These are phyloP conservation scores for Condylostoma magnum DNA, from an alignment of 169 alveolate species.

Conservation along the genomic window DNA sequence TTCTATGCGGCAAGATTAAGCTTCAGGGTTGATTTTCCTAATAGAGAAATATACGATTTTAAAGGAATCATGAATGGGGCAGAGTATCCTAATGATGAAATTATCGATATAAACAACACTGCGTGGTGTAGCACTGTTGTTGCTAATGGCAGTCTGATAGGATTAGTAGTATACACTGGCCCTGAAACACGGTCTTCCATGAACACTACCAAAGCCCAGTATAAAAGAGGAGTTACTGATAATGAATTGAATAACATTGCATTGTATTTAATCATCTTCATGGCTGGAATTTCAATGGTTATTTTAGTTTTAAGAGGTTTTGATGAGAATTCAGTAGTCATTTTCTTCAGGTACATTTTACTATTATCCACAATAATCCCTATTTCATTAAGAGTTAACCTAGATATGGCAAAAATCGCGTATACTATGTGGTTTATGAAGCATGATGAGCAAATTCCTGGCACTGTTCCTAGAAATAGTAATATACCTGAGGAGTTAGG, in stretches of 20 bases:
- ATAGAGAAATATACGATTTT: constrained; percentile 85
- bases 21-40: constrained; percentile 82
- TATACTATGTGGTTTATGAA: constrained; percentile 82
- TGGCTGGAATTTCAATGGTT: constrained; percentile 54
- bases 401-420: constrained; percentile 94
- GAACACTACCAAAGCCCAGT: constrained; percentile 82
- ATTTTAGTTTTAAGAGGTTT: constrained; percentile 65
- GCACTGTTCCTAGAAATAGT: constrained; percentile 89
- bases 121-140: constrained; percentile 96
- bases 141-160: constrained; percentile 91
- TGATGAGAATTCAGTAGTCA: constrained; percentile 59
- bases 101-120: constrained; percentile 88
- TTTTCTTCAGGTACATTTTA: constrained; percentile 86
- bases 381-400: constrained; percentile 94
- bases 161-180: constrained; percentile 94
- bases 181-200: constrained; percentile 86
- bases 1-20: constrained; percentile 61
- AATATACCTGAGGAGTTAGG: constrained; percentile 97
- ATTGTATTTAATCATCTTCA: constrained; percentile 57
- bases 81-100: too few species aligned
- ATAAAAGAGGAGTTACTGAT: constrained; percentile 90
- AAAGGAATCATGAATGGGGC: constrained; percentile 82
- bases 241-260: constrained; percentile 65
- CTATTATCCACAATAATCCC: constrained; percentile 96
- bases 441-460: constrained; percentile 90